Percentiles rank a stretch among this genome's conserved stretches.
These are phyloP conservation scores for Triticum dicoccoides DNA, from an alignment of 176 grass and related monocot genomes.

Conservation along the genomic window DNA sequence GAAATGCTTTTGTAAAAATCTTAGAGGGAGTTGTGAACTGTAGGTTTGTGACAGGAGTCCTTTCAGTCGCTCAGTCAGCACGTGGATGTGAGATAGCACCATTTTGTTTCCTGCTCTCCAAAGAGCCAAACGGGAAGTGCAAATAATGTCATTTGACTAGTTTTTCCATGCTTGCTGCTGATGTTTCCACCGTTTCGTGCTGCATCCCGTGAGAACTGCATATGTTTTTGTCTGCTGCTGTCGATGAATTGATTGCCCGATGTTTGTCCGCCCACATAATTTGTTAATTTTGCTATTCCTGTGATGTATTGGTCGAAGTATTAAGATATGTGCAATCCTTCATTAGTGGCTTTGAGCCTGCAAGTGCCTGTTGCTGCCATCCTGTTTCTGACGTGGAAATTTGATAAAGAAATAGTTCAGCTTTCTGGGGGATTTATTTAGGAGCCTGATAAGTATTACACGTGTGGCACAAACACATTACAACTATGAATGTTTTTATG, in stretches of 20 bases:
- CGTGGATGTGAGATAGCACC: neutral
- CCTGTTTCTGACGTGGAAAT: neutral
- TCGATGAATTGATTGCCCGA: neutral
- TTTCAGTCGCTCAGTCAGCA: conserved; percentile 18
- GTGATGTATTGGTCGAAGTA: neutral
- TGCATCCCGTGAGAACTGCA: neutral
- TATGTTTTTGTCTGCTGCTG: no score
- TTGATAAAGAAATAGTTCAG: no score
- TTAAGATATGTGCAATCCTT: neutral
- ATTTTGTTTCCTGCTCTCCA: neutral
- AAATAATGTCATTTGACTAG: neutral
- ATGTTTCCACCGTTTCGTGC: neutral
- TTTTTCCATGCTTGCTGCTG: neutral
- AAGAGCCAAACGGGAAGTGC: neutral
- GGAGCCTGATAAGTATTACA: no score
- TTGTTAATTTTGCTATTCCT: neutral
- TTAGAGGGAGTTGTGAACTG: neutral
- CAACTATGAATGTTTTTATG: no score
- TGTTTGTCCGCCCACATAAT: neutral
- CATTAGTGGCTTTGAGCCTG: neutral
- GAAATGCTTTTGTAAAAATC: conserved; percentile 44
- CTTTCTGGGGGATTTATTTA: neutral
- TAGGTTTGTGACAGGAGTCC: neutral
- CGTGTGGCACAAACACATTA: no score
- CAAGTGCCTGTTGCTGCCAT: neutral